Conservation (phyloP, 2,329 filamentous ascomycete genomes). For the Botrytis deweyae region DNA sequence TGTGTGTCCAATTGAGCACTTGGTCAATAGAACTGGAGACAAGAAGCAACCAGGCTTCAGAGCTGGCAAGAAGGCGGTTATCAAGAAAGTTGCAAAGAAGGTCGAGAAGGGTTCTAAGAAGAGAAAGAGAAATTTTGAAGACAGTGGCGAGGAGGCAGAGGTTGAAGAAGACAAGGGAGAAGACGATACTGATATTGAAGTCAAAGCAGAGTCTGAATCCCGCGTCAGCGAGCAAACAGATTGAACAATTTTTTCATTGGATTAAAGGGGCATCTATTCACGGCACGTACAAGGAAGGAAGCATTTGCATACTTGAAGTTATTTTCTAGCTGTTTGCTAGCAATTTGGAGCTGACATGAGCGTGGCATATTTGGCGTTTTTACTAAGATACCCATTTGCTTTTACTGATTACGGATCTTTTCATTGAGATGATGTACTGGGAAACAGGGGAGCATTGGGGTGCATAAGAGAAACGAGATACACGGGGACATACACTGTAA, state of each 20-base stretch:
- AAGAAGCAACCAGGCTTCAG: conserved; percentile 43
- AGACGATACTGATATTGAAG: neutral
- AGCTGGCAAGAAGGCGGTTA: conserved; percentile 3
- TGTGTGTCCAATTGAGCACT: conserved; percentile 62
- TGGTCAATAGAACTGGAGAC: conserved; percentile 56
- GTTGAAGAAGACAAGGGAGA: conserved; percentile 9
- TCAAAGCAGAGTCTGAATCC: neutral
- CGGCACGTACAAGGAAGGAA: neutral
- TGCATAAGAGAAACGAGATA: neutral
- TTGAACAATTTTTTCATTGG: neutral
- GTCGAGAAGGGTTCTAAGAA: conserved; percentile 21
- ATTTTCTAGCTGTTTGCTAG: neutral
- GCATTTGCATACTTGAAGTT: neutral
- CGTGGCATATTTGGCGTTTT: neutral
- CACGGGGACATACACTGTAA: neutral
- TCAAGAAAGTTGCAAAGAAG: conserved; percentile 8
- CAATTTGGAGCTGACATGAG: neutral
- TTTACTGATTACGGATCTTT: neutral
- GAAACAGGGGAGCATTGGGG: neutral
- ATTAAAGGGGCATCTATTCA: neutral
- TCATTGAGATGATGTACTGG: neutral
- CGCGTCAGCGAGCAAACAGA: neutral
- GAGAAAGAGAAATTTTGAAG: conserved; percentile 26
- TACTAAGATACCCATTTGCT: conserved; percentile 4
- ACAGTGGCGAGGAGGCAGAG: conserved; percentile 25